Evolutionary conservation across 1,284 basidiomycete genomes (phyloP), one percentile per base, ranked within the genome.

Genomic region (Cystobasidium sp.): DNA sequence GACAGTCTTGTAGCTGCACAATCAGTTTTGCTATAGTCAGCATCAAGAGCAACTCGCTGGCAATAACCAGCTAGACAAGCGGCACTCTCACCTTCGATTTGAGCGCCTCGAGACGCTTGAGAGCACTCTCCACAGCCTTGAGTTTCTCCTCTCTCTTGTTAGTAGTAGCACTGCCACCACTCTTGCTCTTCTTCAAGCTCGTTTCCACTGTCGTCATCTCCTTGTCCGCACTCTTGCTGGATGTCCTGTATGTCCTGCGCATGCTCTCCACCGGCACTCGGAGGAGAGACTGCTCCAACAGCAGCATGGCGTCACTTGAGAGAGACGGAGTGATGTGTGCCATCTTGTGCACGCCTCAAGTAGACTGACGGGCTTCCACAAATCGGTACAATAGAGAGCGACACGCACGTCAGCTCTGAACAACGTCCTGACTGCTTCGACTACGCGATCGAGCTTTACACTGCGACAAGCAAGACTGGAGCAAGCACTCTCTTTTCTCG

Each of bases 281-380:
- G n/a, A 87, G 88, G 80, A 94, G 91, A 0, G 92, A 91, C 79
- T 94, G 91, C 82, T 95, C 93, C 75, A 95, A 90, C 67, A 94
- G 86, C 78, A 94, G 84, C n/a, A 90, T 85, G 55, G 56, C 39
- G 39, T 67, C 74, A 24, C 62, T 52, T 20, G 51, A 63, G 22
- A 75, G 37, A 24, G 31, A 6, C 12, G 22, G 31, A 0, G 55
- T 47, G 3, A 39, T n/a, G 22, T 56, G 24, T 20, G 69, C 58
- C 69, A 71, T 71, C 14, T 31, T 20, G 18, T 39, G 10, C 24
- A 31, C 31, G 55, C 31, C 31, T 1, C 31, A 5, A 31, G 31
- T 31, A 5, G 5, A 31, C 5, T 31, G 31, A 31, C 31, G 31
- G 31, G 5, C 31, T 31, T 31, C 31, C 31, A 31, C 31, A 31